Evolutionary conservation across 768 basidiomycete genomes (phyloP), one percentile per base, ranked within the genome.

Genomic region (Termitomyces sp.): DNA sequence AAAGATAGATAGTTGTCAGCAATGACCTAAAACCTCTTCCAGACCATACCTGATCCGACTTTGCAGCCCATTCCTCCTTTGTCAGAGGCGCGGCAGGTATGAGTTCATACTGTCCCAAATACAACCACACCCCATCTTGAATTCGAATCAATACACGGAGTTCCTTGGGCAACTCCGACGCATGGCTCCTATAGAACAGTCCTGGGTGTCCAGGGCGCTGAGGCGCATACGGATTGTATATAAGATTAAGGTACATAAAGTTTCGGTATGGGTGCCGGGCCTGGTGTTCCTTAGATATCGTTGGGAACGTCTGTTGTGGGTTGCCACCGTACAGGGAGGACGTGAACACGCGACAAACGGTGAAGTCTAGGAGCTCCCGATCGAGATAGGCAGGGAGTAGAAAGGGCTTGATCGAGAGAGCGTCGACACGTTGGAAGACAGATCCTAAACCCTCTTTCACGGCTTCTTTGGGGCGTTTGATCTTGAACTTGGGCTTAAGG

Each of bases 11-110:
- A 7, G 9, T 24, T 27, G 10, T n/a, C 18, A 39, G 24, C 9
- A 3, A n/a, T 18, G 2, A 24, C 13, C 8, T 6, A 27, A 18
- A 13, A n/a, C 36, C 39, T n/a, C 6, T 7, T 1, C 7, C 10
- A 26, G 16, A 51, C n/a, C 18, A 5, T 51, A 51, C 49, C 49
- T 50, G 49, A 10, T 26, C 16, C 10, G 50, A 51, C 10, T 50
- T 51, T 37, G 47, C 14, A 58, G 49, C 48, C 70, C 67, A 53
- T 63, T 65, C 62, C 61, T 52, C 53, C 65, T 65, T 63, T 9
- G 75, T 76, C 2, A 58, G 67, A 26, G 81, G 81, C 45, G 79
- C 74, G 71, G 69, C 71, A 0, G 58, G 62, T 33, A 67, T 67
- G 18, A 68, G 71, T 18, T 67, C 64, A 32, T 72, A 72, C 44